Evolutionary conservation across 2,329 filamentous ascomycete species (phyloP), one percentile per base, ranked within the genome.

Genomic region (Blumeria graminis): DNA sequence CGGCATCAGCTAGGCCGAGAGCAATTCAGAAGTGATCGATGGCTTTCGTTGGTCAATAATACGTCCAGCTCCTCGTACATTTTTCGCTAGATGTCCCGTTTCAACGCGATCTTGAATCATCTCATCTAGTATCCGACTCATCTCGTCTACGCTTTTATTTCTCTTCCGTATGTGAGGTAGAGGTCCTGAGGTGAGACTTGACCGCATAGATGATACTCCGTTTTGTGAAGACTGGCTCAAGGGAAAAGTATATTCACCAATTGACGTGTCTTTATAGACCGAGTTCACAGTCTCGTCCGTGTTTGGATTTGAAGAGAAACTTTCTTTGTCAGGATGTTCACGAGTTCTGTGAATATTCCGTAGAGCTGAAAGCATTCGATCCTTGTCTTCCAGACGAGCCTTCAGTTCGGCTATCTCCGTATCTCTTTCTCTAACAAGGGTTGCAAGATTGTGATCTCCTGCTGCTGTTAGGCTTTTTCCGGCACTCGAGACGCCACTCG

Each of bases 81-180:
- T n/a, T 41, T 41, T 41, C 11, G 38, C 38, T 11, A 41, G 38
- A 2, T 86, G 79, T 22, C 84, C 86, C 55, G 74, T 80, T 63
- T 92, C 85, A 56, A 93, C 84, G 57, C 84, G 80, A 65, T 90
- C 85, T 65, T 89, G 84, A 58, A 95, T 92, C 90, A 96, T 95
- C 69, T 94, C 87, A 64, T 96, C 90, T 32, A 95, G 76, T 71
- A 95, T 88, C 63, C 81, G 80, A 62, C 86, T 94, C 81, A 95
- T 89, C 69, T 94, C 89, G 63, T 94, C 88, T 36, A 92, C 84
- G 61, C 84, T 86, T 71, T 76, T 80, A 11, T 73, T 65, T 18
- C 62, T 58, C 56, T 63, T 63, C 6, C 61, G 60, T 9, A 56
- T 59, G 43, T 61, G 64, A 16, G 65, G 64, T 11, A 41, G 10